Percentiles rank a stretch among this genome's conserved stretches.
phyloP scores from a whole-genome alignment of 495 filamentous ascomycete genomes.

The Penicillium paxilli region DNA sequence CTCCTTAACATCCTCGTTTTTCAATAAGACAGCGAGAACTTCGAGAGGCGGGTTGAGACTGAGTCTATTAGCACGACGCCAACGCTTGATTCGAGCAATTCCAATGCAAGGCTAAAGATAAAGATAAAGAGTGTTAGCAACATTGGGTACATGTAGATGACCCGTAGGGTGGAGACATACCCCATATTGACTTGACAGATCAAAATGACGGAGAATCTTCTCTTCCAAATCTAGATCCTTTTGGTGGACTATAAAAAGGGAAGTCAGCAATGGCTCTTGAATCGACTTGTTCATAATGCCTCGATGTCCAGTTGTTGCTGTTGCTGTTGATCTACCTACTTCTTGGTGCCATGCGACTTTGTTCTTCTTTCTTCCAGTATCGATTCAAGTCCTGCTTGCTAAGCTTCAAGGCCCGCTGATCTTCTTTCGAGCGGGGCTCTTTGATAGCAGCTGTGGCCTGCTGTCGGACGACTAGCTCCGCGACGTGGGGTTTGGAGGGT shows the following conservation, averaged over 20 bases:
- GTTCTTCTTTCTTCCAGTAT: conserved; percentile 74
- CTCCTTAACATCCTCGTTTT: conserved; percentile 58
- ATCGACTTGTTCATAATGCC: neutral
- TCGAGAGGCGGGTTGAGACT: conserved; percentile 85
- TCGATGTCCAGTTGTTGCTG: neutral
- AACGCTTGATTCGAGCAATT: conserved; percentile 76
- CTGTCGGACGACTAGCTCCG: conserved; percentile 48
- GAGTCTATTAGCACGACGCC: conserved; percentile 79
- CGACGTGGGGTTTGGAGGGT: conserved; percentile 39
- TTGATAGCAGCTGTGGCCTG: conserved; percentile 41
- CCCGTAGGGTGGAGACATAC: no score
- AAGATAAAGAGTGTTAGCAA: no score
- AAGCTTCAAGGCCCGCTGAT: conserved; percentile 58
- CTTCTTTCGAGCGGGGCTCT: conserved; percentile 48
- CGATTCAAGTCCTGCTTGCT: conserved; percentile 61
- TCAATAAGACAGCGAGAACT: conserved; percentile 82
- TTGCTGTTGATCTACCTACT: conserved; percentile 38
- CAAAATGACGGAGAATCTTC: conserved; percentile 86
- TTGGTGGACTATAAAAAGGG: conserved; percentile 62
- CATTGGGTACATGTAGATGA: no score
- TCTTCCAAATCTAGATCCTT: conserved; percentile 68
- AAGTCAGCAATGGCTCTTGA: conserved; percentile 1
- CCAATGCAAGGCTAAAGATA: conserved; percentile 97
- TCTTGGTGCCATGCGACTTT: conserved; percentile 53
- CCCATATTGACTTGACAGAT: conserved; percentile 84